These are phyloP conservation scores for Lanmaoa pseudosensibilis DNA, from an alignment of 768 basidiomycete species.

Conservation along the genomic window DNA sequence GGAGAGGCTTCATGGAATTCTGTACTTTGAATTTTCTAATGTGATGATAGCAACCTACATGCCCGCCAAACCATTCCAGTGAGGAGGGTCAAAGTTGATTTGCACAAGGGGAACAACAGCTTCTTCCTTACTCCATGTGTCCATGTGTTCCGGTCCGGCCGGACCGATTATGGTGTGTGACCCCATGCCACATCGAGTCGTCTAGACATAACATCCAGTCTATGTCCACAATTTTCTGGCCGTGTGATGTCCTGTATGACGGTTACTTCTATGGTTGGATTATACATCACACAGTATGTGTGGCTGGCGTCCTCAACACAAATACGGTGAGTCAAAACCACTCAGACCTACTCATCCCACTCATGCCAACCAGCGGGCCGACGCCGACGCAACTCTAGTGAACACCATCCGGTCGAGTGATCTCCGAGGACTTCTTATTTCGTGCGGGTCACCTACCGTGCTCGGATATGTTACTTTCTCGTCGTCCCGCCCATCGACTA, in stretches of 20 bases:
- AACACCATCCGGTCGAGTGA: slow-evolving; percentile 18
- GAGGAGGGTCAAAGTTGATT: too few relatives aligned
- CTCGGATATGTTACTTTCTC: slow-evolving; percentile 29
- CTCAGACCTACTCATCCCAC: neutral
- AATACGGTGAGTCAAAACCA: slow-evolving; percentile 31
- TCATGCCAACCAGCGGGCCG: slow-evolving; percentile 15
- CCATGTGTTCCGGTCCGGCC: slow-evolving; percentile 6
- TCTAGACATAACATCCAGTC: neutral
- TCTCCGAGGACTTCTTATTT: slow-evolving; percentile 12
- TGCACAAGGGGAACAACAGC: too few relatives aligned
- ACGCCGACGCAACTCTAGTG: slow-evolving; percentile 15
- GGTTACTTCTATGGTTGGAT: slow-evolving; percentile 65
- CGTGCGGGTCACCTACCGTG: slow-evolving; percentile 29
- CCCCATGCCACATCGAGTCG: too few relatives aligned
- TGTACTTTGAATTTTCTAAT: too few relatives aligned
- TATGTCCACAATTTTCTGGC: slow-evolving; percentile 56
- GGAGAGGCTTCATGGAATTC: neutral
- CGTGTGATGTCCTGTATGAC: slow-evolving; percentile 43
- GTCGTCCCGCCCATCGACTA: slow-evolving; percentile 4
- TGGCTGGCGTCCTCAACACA: slow-evolving; percentile 49
- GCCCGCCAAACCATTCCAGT: too few relatives aligned
- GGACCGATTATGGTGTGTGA: neutral
- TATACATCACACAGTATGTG: slow-evolving; percentile 42
- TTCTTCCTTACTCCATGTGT: too few relatives aligned
- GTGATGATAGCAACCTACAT: too few relatives aligned